Percentiles rank a stretch among this genome's conserved stretches.
phyloP scores from a whole-genome alignment of 1,284 basidiomycete genomes.

The Cutaneotrichosporon sp. region DNA sequence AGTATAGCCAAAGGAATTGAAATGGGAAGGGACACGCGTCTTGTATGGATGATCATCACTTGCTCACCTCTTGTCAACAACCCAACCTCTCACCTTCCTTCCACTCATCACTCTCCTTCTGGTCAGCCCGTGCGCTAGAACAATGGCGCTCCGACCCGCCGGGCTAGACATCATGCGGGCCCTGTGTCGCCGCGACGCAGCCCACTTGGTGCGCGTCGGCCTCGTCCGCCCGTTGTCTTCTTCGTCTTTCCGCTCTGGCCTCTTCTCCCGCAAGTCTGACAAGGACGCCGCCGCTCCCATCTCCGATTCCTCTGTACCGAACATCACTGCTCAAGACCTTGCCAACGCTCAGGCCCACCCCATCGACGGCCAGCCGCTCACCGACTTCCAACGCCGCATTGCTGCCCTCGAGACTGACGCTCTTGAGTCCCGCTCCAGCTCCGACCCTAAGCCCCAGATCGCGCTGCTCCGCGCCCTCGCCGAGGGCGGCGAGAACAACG shows the following conservation, averaged over 20 bases:
- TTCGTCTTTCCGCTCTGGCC: constrained; percentile 3
- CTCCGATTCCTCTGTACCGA: neutral
- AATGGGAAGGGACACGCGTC: neutral
- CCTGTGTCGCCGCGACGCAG: constrained; percentile 13
- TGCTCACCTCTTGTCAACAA: neutral
- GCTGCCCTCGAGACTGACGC: constrained; percentile 45
- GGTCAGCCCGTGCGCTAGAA: neutral
- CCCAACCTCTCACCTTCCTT: neutral
- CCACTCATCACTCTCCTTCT: neutral
- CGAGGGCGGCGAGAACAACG: constrained; percentile 38
- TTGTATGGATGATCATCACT: neutral
- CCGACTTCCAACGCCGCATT: constrained; percentile 43
- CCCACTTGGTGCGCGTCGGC: neutral
- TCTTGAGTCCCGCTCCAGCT: constrained; percentile 24
- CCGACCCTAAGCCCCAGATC: constrained; percentile 35
- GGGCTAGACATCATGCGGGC: constrained; percentile 21
- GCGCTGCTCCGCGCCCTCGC: constrained; percentile 39
- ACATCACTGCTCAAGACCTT: constrained; percentile 6
- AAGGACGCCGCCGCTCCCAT: neutral
- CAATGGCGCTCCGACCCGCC: constrained; percentile 25
- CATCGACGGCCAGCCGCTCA: constrained; percentile 24
- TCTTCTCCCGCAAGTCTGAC: constrained; percentile 4
- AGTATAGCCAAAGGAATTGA: too few relatives aligned
- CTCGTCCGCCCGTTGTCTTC: constrained; percentile 4
- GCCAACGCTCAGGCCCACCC: constrained; percentile 8